Conservation (phyloP, 164 flowering plant species). For the Kingdonia uniflora region DNA sequence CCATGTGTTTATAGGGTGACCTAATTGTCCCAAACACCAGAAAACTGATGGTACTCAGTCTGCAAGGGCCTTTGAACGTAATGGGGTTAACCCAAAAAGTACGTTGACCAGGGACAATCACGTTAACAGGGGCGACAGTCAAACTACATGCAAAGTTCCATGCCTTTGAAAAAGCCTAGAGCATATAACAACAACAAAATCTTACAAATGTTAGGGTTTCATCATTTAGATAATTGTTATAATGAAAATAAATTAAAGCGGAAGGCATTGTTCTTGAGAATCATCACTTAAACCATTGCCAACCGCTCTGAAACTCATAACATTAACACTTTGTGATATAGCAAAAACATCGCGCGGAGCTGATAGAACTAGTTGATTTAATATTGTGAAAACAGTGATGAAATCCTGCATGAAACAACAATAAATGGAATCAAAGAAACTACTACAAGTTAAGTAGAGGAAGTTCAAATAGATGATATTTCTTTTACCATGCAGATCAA, state of each 20-base stretch:
- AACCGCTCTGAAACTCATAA: background rate
- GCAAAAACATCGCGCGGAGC: background rate
- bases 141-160: slow-evolving; percentile 3
- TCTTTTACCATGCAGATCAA: too few species aligned
- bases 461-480: too few species aligned
- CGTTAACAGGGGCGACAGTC: background rate
- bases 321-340: too few species aligned
- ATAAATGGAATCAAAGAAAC: too few species aligned
- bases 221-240: background rate
- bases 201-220: background rate
- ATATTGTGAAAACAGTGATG: background rate
- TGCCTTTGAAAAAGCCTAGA: slow-evolving; percentile 3
- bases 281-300: slow-evolving; percentile 7
- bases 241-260: background rate
- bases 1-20: slow-evolving; percentile 8
- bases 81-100: background rate
- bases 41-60: background rate
- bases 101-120: slow-evolving; percentile 1
- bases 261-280: background rate
- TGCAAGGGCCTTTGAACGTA: slow-evolving; percentile 3
- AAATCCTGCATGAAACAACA: background rate
- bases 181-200: background rate
- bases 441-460: too few species aligned
- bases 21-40: slow-evolving; percentile 8
- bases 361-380: background rate